Conservation (phyloP, 192 early-diverging fungal species). For the Coemansia sp. region DNA sequence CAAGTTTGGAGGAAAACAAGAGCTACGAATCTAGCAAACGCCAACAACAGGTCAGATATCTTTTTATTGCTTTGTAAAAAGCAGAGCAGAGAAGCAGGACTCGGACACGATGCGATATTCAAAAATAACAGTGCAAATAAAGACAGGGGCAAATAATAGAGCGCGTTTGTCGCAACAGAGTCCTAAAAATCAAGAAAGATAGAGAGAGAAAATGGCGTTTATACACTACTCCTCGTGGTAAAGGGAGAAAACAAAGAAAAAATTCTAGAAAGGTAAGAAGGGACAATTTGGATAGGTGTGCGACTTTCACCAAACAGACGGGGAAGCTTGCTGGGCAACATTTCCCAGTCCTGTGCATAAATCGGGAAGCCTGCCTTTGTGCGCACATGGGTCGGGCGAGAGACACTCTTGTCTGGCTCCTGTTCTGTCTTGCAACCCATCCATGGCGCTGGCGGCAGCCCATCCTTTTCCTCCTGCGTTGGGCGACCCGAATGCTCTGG, state of each 20-base stretch:
- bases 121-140: not conserved
- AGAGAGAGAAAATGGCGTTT: not conserved
- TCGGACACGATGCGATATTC: not conserved
- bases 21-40: not conserved
- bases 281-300: not conserved
- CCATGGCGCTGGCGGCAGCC: not conserved
- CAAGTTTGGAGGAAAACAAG: not conserved
- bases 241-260: not conserved
- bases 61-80: not conserved
- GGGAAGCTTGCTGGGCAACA: not conserved
- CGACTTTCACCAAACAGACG: not conserved
- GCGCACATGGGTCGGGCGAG: too few species aligned
- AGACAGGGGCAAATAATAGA: not conserved
- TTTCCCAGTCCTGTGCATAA: too few species aligned
- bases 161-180: not conserved
- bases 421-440: too few species aligned
- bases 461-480: not conserved
- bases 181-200: not conserved
- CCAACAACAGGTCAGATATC: not conserved
- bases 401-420: not conserved
- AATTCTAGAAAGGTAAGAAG: not conserved
- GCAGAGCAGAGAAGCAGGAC: not conserved
- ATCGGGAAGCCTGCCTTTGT: too few species aligned
- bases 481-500: not conserved
- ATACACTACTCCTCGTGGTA: not conserved